Evolutionary conservation across 78 protist genomes (phyloP), one percentile per base, ranked within the genome.

Genomic region (Polysphondylium violaceum): DNA sequence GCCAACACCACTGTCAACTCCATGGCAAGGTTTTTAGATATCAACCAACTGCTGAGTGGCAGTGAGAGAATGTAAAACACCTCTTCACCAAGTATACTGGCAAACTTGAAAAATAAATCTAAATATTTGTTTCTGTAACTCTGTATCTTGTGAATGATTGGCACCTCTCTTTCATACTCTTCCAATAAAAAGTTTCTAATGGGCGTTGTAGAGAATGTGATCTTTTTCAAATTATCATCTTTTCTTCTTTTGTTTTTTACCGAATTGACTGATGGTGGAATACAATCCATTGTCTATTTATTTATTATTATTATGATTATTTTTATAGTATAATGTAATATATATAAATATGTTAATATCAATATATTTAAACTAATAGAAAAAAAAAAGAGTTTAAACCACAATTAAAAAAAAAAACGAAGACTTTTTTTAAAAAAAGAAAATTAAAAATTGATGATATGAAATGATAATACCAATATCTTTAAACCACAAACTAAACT

Each of bases 91-190:
- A 79, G 53, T 27, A 60, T 25, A 59, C 77, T 67, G 25, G 89
- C 89, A 41, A 67, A 23, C 2, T 29, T 17, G 25, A 79, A 67
- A 68, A 53, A 79, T 25, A 35, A 38, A 67, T 79, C 89, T 40
- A 79, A 67, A 55, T 56, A 79, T 79, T n/a, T 11, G 41, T 64
- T 79, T 68, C 89, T 79, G 29, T 79, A 79, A 68, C 78, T 68
- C 89, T 79, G 51, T 9, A 44, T 36, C 5, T 29, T 17, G 2
- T 36, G 9, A 12, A 79, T 41, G 9, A 79, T 56, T 55, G 89
- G 89, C 12, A 79, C 64, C 41, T 79, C 89, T 79, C 89, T 64
- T 55, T 79, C 89, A 51, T 79, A 79, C 33, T 79, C 89, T 41
- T 79, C 51, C 33, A 68, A 36, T 4, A 79, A 40, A 29, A 68